Evolutionary conservation across 306 rosid species (phyloP), one percentile per base, ranked within the genome.

Genomic region (Malus sieversii): DNA sequence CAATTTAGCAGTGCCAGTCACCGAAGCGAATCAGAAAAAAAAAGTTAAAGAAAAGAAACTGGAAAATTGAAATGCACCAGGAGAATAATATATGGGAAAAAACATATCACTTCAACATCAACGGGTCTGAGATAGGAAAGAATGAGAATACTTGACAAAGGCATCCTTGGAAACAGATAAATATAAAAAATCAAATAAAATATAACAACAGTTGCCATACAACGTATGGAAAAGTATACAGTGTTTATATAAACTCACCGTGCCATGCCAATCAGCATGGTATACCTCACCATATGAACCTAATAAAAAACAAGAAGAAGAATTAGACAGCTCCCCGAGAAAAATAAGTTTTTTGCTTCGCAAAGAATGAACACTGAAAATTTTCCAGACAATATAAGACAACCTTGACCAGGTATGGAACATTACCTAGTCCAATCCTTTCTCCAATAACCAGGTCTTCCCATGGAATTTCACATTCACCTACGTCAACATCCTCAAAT

Each of bases 211-310:
- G 20, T 15, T 8, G 33, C 3, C 23, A 14, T 23, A 61, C 2
- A 4, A 55, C 4, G 60, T 60, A 25, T 8, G n/a, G n/a, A 44
- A 20, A 18, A 18, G 52, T 13, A 73, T 73, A 40, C 48, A 52
- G 79, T 72, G 71, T 72, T 66, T 35, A 27, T 16, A 71, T 68
- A 82, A 84, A 88, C 97, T 90, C 85, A 96, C 99, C 2, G 97
- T 92, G 85, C 97, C 99, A 82, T 96, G 90, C 99, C 93, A 92
- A 84, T 96, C 99, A 0, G 99, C 99, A 58, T 81, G 97, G 81
- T 92, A 96, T 51, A 96, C 99, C 88, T 96, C 99, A 10, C 99
- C 99, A 81, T 96, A 96, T 32, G 99, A 96, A 87, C 99, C 99
- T 96, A 79, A 78, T 59, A 32, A 67, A 83, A 67, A 70, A 80